Base-by-base conservation (phyloP, 192 early-diverging fungal genomes). In the Coemansia reversa region DNA sequence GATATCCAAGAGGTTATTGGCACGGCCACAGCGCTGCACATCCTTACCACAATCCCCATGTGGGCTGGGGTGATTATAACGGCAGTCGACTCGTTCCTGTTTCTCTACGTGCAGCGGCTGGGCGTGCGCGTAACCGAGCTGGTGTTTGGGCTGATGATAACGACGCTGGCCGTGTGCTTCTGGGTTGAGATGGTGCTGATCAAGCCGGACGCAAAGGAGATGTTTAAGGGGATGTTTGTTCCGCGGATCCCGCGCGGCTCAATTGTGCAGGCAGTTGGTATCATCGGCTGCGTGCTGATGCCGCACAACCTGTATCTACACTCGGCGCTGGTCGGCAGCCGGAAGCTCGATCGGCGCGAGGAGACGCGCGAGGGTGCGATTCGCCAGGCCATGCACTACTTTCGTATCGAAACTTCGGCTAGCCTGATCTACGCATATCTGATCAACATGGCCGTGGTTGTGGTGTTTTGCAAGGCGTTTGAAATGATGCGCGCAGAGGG, bases 221-320 rank as follows among this genome's bases (percentile, higher is more conserved):
- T 90, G 24, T 11, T 87, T 18, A 73, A 79, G 60, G 89, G 89
- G 29, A 86, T 90, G 49, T 54, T 85, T 22, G 63, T 87, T 9
- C 88, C 88, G 23, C 69, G 64, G 24, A 84, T 90, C 18, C 88
- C 88, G 18, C 48, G 64, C 23, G 77, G 72, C 42, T 74, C 89
- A 22, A 69, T 81, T 3, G 84, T 88, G 7, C 86, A 90, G 69
- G 87, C 87, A 2, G 87, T 88, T 42, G 89, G 86, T 9, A 86
- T 90, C 60, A 52, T 90, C 30, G 89, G 88, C 2, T 84, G 83
- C 54, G 84, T 90, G 3, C 79, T 90, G 51, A 96, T 96, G 94
- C 94, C 94, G 6, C 94, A 96, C 77, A 93, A 94, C 67, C 82
- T 96, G 54, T 96, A 86, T 69, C 78, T 96, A 47, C 94, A 96